These are phyloP conservation scores for Cystobasidiopsis lactophilus DNA, from an alignment of 768 basidiomycete genomes.

Conservation along the genomic window DNA sequence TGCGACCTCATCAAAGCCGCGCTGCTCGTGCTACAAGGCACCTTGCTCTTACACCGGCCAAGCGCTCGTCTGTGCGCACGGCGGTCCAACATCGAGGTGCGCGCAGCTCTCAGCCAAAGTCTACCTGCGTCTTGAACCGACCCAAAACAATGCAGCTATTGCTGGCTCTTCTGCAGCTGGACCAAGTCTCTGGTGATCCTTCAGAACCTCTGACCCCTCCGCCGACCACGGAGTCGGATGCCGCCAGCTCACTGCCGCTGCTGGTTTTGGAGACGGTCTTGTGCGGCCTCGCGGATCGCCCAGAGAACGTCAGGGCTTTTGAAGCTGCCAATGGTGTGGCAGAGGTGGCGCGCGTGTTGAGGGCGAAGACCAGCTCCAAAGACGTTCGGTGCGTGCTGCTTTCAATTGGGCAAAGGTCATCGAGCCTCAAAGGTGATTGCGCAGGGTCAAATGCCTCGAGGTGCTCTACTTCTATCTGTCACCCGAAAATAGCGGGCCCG, in stretches of 20 bases:
- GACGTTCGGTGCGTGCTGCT: constrained; percentile 3
- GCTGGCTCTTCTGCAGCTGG: constrained; percentile 2
- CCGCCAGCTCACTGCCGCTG: neutral
- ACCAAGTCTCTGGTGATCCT: neutral
- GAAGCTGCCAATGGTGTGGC: constrained; percentile 1
- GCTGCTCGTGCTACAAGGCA: constrained; percentile 8
- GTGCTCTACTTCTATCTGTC: constrained; percentile 10
- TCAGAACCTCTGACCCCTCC: neutral
- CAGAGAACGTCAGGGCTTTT: constrained; percentile 4
- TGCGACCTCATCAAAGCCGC: neutral
- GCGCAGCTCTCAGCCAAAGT: neutral
- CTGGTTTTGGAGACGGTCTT: constrained; percentile 8
- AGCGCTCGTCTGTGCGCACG: constrained; percentile 4
- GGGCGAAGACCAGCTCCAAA: constrained; percentile 1
- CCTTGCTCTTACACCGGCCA: constrained; percentile 5
- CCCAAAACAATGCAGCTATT: constrained; percentile 3
- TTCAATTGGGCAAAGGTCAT: too few species aligned
- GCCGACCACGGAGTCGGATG: neutral
- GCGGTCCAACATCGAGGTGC: constrained; percentile 8
- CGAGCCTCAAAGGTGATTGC: neutral
- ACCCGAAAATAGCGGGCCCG: neutral
- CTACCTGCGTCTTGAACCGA: neutral
- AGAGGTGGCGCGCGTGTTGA: constrained; percentile 5
- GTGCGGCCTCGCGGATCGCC: constrained; percentile 7
- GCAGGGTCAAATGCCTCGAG: constrained; percentile 10